Percentiles rank a stretch among this genome's conserved stretches.
Conservation (phyloP, 2,329 filamentous ascomycete genomes). For the Botrytis squamosa region DNA sequence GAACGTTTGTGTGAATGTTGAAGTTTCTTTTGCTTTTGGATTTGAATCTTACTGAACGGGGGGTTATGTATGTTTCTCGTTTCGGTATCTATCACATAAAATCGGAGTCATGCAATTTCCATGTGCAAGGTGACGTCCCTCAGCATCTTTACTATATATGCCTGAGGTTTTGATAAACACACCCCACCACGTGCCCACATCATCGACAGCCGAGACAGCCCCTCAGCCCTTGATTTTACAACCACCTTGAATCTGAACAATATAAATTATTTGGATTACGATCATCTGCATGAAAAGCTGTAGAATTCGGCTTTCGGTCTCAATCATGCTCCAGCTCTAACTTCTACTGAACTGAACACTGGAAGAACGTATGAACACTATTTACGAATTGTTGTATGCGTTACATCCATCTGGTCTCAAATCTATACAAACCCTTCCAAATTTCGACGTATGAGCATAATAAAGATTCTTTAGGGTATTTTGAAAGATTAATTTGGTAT, state of each 20-base stretch:
- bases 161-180: background rate
- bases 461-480: background rate
- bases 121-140: constrained; percentile 18
- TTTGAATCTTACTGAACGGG: background rate
- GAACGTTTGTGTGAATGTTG: background rate
- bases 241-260: background rate
- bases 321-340: background rate
- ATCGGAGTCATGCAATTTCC: constrained; percentile 13
- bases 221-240: background rate
- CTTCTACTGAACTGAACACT: background rate
- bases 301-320: background rate
- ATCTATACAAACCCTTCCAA: background rate
- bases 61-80: background rate
- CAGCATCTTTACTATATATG: background rate
- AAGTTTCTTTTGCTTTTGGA: background rate
- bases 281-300: background rate
- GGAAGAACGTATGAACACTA: background rate
- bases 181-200: background rate
- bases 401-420: background rate
- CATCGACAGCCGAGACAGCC: background rate
- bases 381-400: background rate
- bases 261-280: background rate
- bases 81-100: constrained; percentile 6
- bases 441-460: background rate
- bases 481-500: background rate